phyloP scores from a whole-genome alignment of 192 early-diverging fungal genomes.

The Borealophlyctis nickersoniae region DNA sequence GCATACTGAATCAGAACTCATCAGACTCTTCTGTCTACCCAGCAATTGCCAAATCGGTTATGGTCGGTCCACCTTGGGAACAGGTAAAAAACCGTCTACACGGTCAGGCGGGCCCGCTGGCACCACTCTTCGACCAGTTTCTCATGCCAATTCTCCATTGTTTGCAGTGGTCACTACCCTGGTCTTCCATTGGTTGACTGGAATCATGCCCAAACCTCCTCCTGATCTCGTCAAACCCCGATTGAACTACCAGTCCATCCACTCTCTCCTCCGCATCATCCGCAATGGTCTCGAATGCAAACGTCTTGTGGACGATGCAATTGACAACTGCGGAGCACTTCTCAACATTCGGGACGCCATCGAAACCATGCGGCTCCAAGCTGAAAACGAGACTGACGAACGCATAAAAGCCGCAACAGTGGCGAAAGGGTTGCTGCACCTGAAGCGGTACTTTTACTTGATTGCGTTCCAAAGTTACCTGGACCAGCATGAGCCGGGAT shows the following conservation, averaged over 20 bases:
- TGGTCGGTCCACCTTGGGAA: conserved; percentile 61
- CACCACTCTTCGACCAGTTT: too few species aligned
- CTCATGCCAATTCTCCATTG: neutral
- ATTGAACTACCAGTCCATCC: conserved; percentile 55
- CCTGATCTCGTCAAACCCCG: conserved; percentile 4
- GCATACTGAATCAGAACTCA: too few species aligned
- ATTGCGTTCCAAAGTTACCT: conserved; percentile 61
- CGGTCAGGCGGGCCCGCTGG: too few species aligned
- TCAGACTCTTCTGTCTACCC: neutral
- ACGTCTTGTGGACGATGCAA: conserved; percentile 50
- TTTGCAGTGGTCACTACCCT: conserved; percentile 28
- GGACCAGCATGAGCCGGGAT: conserved; percentile 33
- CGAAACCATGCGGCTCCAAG: conserved; percentile 39
- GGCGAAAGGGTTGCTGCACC: conserved; percentile 28
- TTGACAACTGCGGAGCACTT: conserved; percentile 47
- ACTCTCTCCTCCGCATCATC: conserved; percentile 61
- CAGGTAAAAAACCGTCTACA: too few species aligned
- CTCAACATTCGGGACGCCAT: conserved; percentile 59
- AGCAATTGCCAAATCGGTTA: conserved; percentile 62
- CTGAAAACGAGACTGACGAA: conserved; percentile 32
- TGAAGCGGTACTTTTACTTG: conserved; percentile 53
- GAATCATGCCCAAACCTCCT: conserved; percentile 7
- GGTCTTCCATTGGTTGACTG: conserved; percentile 42
- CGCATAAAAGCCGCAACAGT: neutral
- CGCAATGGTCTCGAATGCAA: conserved; percentile 56